phyloP scores from a whole-genome alignment of 768 basidiomycete species.

The Mycena floridula region DNA sequence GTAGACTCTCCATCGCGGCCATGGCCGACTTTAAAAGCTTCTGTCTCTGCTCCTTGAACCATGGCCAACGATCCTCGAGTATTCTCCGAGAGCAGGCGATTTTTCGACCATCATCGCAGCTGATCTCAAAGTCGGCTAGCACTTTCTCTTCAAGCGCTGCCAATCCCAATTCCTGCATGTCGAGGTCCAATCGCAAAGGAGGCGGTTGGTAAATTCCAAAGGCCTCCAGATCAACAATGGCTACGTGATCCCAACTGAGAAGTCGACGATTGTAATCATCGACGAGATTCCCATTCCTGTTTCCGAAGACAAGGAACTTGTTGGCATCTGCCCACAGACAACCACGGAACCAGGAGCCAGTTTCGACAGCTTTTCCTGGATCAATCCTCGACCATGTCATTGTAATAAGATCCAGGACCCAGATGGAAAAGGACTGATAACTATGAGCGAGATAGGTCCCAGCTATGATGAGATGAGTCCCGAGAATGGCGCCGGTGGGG shows the following conservation, averaged over 20 bases:
- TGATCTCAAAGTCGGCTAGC: slow-evolving; percentile 86
- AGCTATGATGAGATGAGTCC: slow-evolving; percentile 87
- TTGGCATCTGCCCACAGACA: slow-evolving; percentile 82
- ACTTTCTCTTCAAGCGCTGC: slow-evolving; percentile 75
- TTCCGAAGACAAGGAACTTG: slow-evolving; percentile 88
- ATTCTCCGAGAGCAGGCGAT: slow-evolving; percentile 77
- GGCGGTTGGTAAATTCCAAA: slow-evolving; percentile 96
- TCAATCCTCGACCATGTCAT: slow-evolving; percentile 89
- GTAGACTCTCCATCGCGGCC: slow-evolving; percentile 50
- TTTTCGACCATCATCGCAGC: slow-evolving; percentile 85
- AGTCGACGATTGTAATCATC: slow-evolving; percentile 90
- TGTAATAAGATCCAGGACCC: slow-evolving; percentile 82
- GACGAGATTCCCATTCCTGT: slow-evolving; percentile 79
- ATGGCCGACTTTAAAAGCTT: slow-evolving; percentile 54
- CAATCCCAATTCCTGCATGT: slow-evolving; percentile 82
- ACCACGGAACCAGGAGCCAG: slow-evolving; percentile 93
- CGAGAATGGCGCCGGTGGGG: slow-evolving; percentile 89
- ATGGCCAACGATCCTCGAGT: slow-evolving; percentile 91
- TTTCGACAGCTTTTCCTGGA: slow-evolving; percentile 76
- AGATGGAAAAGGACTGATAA: slow-evolving; percentile 93
- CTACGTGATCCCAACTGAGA: slow-evolving; percentile 88
- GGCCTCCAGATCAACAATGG: slow-evolving; percentile 86
- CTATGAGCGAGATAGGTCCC: slow-evolving; percentile 94
- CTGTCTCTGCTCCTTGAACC: slow-evolving; percentile 76
- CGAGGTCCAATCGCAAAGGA: slow-evolving; percentile 51